Base-by-base conservation (phyloP, 1,284 basidiomycete genomes). In the Melanopsichium pennsylvanicum region DNA sequence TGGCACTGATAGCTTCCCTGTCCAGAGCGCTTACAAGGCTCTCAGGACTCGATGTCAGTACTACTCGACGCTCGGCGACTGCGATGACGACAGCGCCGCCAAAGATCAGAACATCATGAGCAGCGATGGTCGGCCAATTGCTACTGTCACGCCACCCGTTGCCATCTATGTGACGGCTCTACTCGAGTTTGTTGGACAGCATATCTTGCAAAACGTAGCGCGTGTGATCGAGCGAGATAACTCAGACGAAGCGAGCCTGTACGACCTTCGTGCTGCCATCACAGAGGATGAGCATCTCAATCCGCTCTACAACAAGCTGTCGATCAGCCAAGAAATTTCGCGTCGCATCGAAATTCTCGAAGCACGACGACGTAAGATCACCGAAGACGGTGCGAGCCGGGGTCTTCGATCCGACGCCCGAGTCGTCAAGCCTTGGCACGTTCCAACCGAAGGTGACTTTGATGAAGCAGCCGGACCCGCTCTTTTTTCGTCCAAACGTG, bases 211-310 rank as follows among this genome's bases (percentile, higher is more conserved):
- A 38, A 73, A 74, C 42, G 62, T 78, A 3, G 50, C 68, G 2
- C 50, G 63, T 5, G 72, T 78, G 56, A 76, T 78, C 22, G 75
- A 78, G 57, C 69, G 75, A 12, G 75, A 78, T 55, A 78, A 78
- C 39, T 72, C 72, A 12, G 74, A 78, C 50, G 74, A 74, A 46
- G 75, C 75, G 16, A 54, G 61, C 27, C 64, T 76, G 16, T 58
- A 54, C 27, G 75, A 78, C 40, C 64, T 78, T 3, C 51, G 49
- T 16, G 69, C 72, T 16, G 75, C 75, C 36, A 60, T 78, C 40
- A 70, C 60, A 36, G 75, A 78, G 44, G 75, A 78, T 41, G 75
- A 78, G 46, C 52, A 43, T 27, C 61, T 73, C 33, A 37, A 57
- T 6, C 45, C 49, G 6, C 46, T 73, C 21, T 77, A 52, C 59